Base-by-base conservation (phyloP, 805 yeast genomes). In the Suhomyces kilbournensis region DNA sequence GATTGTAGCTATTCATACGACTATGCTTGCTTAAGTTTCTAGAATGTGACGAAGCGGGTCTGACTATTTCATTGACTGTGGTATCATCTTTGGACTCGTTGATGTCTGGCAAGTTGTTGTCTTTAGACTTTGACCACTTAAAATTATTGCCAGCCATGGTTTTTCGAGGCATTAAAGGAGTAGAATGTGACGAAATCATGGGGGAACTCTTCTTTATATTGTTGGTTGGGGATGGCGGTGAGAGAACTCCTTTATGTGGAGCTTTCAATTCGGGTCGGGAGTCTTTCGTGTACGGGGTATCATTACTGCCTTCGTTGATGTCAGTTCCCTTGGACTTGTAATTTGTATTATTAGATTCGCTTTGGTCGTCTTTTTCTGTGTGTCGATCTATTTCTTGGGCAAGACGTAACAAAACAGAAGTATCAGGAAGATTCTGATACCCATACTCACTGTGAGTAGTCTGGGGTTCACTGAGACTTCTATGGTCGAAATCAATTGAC, bases 141-240 rank as follows among this genome's bases (percentile, higher is more conserved):
- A 30, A 25, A 7, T 40, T 28, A 12, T 28, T 20, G 22, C 20
- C 17, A 9, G 22, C 35, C 17, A 14, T 19, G 17, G 17, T 20
- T 26, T 40, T 44, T 20, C 44, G 44, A 22, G 28, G 34, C 15
- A 44, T 47, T 30, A 63, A 50, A 1, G 70, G 70, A 0, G 70
- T 66, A 2, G 69, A 65, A 47, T 66, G 69, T 2, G 68, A 63
- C 30, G 66, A 61, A 22, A 62, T 54, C 50, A 55, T 42, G 9
- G 57, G 48, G 15, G 52, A 47, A 15, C 44, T 50, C 30, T 42
- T 42, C 26, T 28, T 28, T 4, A 28, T 12, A 28, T 28, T 22
- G 10, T 9, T 20, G 8, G 42, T 45, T 12, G 25, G 19, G 17
- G 19, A 23, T 14, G 45, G 28, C 4, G 30, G 45, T 23, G 45